Percentiles rank a stretch among this genome's conserved stretches.
Conservation (phyloP, 148 eudicot species). For the Chenopodium formosanum region DNA sequence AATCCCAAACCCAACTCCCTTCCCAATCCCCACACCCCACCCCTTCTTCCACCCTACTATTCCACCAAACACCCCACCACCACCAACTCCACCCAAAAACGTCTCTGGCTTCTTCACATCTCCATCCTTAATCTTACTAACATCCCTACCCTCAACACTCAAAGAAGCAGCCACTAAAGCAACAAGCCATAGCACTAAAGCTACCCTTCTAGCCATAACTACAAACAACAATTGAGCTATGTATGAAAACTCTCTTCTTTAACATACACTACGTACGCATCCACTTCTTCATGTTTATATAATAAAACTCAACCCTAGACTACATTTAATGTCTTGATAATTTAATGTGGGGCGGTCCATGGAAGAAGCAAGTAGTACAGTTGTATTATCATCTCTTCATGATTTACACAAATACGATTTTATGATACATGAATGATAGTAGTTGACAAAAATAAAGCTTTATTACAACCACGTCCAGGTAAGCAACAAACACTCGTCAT, state of each 20-base stretch:
- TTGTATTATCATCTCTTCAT: neutral
- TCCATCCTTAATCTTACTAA: neutral
- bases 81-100: conserved; percentile 25
- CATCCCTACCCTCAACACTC: conserved; percentile 22
- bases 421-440: neutral
- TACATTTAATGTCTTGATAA: neutral
- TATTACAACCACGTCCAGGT: neutral
- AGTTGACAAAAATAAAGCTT: conserved; percentile 2
- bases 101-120: conserved; percentile 21
- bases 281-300: neutral
- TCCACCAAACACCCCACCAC: conserved; percentile 24
- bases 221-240: neutral
- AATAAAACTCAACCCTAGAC: neutral
- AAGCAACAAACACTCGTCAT: neutral
- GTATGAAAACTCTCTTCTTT: too few relatives aligned
- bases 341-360: neutral
- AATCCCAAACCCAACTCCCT: conserved; percentile 22
- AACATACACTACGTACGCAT: neutral
- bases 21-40: conserved; percentile 27
- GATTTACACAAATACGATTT: too few relatives aligned
- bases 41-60: conserved; percentile 24
- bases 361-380: neutral
- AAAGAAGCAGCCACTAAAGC: conserved; percentile 15
- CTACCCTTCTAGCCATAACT: conserved; percentile 4
- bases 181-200: neutral